These are phyloP conservation scores for Sclerotinia subarctica DNA, from an alignment of 2,329 filamentous ascomycete species.

Conservation along the genomic window DNA sequence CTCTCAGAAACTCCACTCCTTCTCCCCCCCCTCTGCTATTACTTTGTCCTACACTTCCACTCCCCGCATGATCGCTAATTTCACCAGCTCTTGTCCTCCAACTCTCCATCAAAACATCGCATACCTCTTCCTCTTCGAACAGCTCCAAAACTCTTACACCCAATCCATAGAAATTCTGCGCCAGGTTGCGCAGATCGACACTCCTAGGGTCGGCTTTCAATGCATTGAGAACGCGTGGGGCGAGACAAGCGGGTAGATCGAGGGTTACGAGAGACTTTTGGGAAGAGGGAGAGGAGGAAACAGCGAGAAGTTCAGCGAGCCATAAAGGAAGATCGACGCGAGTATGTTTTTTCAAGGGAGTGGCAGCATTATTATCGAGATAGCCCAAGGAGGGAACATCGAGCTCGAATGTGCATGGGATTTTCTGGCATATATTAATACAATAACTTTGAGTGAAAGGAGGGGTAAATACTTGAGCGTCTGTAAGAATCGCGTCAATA, in stretches of 20 bases:
- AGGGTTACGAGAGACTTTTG: slow-evolving; percentile 67
- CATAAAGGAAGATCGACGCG: slow-evolving; percentile 83
- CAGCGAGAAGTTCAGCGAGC: slow-evolving; percentile 90
- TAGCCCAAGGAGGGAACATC: slow-evolving; percentile 84
- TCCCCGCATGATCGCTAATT: slow-evolving; percentile 84
- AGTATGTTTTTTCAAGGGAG: slow-evolving; percentile 74
- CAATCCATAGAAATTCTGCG: slow-evolving; percentile 83
- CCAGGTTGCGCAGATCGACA: slow-evolving; percentile 78
- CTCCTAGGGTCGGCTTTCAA: slow-evolving; percentile 85
- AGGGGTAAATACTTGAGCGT: slow-evolving; percentile 61
- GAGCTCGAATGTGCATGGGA: slow-evolving; percentile 91
- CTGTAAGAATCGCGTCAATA: slow-evolving; percentile 78
- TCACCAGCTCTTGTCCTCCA: slow-evolving; percentile 79
- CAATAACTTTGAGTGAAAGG: slow-evolving; percentile 15
- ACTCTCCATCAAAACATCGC: slow-evolving; percentile 69
- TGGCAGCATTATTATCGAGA: slow-evolving; percentile 73
- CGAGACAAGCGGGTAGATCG: slow-evolving; percentile 70
- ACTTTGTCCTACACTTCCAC: slow-evolving; percentile 69
- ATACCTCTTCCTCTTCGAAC: slow-evolving; percentile 83
- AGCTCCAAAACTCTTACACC: slow-evolving; percentile 83
- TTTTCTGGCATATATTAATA: slow-evolving; percentile 60
- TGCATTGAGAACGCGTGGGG: slow-evolving; percentile 74
- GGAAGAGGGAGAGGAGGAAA: slow-evolving; percentile 50
- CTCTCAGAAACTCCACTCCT: slow-evolving; percentile 78
- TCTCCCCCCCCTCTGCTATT: slow-evolving; percentile 69